phyloP scores from a whole-genome alignment of 2,329 filamentous ascomycete genomes.

The Biscogniauxia marginata region DNA sequence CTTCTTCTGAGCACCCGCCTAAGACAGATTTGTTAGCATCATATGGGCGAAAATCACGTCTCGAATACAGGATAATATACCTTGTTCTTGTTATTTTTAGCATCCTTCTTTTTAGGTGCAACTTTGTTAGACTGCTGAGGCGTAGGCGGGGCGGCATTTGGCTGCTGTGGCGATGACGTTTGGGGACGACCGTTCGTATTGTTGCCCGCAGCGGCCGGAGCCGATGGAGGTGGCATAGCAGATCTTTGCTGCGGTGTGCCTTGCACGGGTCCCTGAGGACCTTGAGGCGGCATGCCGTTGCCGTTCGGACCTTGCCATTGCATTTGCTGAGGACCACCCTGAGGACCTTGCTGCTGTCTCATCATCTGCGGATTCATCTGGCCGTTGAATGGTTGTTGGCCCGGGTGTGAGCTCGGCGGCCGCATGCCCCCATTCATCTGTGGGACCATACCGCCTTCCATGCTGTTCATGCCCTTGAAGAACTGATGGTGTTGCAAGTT shows the following conservation, averaged over 20 bases:
- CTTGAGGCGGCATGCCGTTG: constrained; percentile 43
- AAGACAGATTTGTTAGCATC: constrained; percentile 33
- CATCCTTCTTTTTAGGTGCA: constrained; percentile 75
- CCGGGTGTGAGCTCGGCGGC: constrained; percentile 67
- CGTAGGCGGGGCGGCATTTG: constrained; percentile 69
- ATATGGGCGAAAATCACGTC: too few species aligned
- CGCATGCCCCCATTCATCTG: constrained; percentile 66
- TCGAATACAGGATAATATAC: too few species aligned
- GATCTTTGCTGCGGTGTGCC: constrained; percentile 71
- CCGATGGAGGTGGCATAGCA: constrained; percentile 68
- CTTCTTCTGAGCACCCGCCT: constrained; percentile 62
- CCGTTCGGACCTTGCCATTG: constrained; percentile 47
- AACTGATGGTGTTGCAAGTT: constrained; percentile 59
- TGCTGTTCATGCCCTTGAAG: constrained; percentile 53
- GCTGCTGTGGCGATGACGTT: constrained; percentile 61
- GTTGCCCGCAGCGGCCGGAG: constrained; percentile 46
- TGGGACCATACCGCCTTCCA: constrained; percentile 54
- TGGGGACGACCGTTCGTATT: constrained; percentile 52
- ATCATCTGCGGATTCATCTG: constrained; percentile 64
- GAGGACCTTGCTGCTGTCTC: constrained; percentile 35
- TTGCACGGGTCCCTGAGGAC: constrained; percentile 53
- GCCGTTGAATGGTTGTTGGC: constrained; percentile 45
- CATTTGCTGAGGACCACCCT: constrained; percentile 44
- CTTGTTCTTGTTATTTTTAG: constrained; percentile 65
- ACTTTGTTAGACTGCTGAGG: constrained; percentile 72